Evolutionary conservation across 176 grass and related monocot genomes (phyloP).

Genomic region (Saccharum officinarum): DNA sequence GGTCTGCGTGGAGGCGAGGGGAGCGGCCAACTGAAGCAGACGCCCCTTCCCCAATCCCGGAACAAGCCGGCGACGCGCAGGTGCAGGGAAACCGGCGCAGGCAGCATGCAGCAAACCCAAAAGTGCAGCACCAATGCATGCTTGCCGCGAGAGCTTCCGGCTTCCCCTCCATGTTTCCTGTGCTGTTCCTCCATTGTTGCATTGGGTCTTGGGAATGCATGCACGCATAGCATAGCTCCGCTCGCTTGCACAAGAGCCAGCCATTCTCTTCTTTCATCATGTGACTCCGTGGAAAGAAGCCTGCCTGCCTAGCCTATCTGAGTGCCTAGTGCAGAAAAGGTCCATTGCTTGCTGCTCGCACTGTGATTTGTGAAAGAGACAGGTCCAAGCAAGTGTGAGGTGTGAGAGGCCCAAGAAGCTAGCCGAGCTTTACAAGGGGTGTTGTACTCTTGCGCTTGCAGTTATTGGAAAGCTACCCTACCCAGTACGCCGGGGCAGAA

Average conservation of each 20-base stretch:
- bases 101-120: background rate
- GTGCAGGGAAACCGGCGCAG: background rate
- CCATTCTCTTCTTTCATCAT: background rate
- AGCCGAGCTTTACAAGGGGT: conserved; percentile 25
- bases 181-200: background rate
- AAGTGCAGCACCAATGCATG: background rate
- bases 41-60: background rate
- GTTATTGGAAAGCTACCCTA: conserved; percentile 41
- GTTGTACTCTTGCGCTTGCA: conserved; percentile 40
- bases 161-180: background rate
- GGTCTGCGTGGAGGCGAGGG: background rate
- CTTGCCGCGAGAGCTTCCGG: background rate
- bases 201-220: background rate
- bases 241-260: background rate
- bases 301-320: background rate
- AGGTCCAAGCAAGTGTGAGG: too few species aligned
- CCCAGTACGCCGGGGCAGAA: background rate
- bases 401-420: conserved; percentile 31
- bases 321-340: background rate
- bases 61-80: background rate
- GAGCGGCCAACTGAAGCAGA: background rate
- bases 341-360: background rate
- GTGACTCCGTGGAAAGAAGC: background rate
- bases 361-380: too few species aligned
- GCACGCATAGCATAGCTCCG: background rate